phyloP scores from a whole-genome alignment of 2,329 filamentous ascomycete genomes.

The Decorospora gaudefroyi region DNA sequence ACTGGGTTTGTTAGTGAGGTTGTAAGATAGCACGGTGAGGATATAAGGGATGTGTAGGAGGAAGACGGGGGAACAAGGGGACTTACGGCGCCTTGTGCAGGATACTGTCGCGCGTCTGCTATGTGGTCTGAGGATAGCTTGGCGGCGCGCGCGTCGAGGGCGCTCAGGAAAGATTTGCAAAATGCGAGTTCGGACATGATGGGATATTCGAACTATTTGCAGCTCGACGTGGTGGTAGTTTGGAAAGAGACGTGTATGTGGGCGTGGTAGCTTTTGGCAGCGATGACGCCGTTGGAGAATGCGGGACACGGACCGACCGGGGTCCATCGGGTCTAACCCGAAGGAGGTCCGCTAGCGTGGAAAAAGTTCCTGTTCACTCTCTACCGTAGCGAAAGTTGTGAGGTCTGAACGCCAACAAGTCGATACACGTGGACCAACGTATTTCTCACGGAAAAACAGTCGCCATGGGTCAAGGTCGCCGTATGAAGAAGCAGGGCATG shows the following conservation, averaged over 20 bases:
- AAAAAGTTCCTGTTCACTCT: conserved; percentile 20
- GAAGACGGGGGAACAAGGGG: conserved; percentile 2
- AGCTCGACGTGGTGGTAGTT: background rate
- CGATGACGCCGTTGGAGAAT: conserved; percentile 40
- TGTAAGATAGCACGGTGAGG: conserved; percentile 33
- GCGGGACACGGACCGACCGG: conserved; percentile 23
- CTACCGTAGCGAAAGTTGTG: conserved; percentile 31
- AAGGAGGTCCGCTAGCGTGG: conserved; percentile 19
- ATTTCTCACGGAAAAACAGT: conserved; percentile 4
- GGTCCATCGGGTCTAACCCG: conserved; percentile 6
- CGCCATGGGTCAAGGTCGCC: conserved; percentile 82
- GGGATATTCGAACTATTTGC: conserved; percentile 1
- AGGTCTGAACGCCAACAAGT: conserved; percentile 18
- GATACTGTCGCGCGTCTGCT: conserved; percentile 80
- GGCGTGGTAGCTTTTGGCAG: conserved; percentile 1
- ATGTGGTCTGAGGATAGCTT: conserved; percentile 90
- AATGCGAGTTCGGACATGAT: conserved; percentile 72
- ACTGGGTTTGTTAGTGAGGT: conserved; percentile 53
- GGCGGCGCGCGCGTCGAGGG: conserved; percentile 75
- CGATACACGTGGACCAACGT: conserved; percentile 5
- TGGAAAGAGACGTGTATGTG: background rate
- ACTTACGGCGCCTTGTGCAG: conserved; percentile 74
- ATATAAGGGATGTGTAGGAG: conserved; percentile 21
- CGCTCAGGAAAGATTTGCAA: conserved; percentile 78
- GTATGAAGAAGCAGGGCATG: conserved; percentile 93